These are phyloP conservation scores for Isoetes taiwanensis DNA, from an alignment of 75 land plant genomes.

Conservation along the genomic window DNA sequence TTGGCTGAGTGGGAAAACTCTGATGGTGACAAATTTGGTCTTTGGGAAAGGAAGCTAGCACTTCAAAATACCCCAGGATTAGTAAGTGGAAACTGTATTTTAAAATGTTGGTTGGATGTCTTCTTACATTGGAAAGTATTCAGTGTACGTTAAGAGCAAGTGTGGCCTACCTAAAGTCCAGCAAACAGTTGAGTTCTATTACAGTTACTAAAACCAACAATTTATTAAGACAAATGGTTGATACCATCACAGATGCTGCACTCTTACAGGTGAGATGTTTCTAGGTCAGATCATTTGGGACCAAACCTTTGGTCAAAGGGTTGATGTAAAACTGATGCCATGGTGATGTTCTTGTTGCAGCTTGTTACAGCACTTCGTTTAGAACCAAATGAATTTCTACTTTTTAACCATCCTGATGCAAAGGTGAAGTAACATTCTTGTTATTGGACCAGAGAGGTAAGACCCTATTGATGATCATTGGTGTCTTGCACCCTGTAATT, in stretches of 20 bases:
- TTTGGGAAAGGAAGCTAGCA: constrained; percentile 65
- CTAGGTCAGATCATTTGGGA: background rate
- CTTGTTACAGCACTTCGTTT: constrained; percentile 67
- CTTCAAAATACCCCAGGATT: constrained; percentile 55
- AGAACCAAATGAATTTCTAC: constrained; percentile 37
- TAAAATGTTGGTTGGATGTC: background rate
- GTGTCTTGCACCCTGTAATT: background rate
- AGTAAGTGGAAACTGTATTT: constrained; percentile 19
- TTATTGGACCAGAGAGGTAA: background rate
- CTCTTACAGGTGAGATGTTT: constrained; percentile 44
- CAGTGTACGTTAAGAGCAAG: too few species aligned
- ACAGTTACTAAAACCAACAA: too few species aligned
- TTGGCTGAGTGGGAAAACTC: constrained; percentile 49
- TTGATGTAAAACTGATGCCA: background rate
- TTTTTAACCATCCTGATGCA: constrained; percentile 53
- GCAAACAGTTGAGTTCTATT: too few species aligned
- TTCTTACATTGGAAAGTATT: background rate
- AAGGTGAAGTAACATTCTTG: constrained; percentile 53
- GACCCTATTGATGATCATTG: background rate
- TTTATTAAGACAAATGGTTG: too few species aligned
- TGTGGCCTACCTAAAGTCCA: too few species aligned
- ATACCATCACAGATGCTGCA: constrained; percentile 59
- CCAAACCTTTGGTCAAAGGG: background rate
- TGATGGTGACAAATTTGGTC: background rate
- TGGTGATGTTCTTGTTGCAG: constrained; percentile 30